Conservation (phyloP, 106 monocot species). For the Agapanthus africanus region DNA sequence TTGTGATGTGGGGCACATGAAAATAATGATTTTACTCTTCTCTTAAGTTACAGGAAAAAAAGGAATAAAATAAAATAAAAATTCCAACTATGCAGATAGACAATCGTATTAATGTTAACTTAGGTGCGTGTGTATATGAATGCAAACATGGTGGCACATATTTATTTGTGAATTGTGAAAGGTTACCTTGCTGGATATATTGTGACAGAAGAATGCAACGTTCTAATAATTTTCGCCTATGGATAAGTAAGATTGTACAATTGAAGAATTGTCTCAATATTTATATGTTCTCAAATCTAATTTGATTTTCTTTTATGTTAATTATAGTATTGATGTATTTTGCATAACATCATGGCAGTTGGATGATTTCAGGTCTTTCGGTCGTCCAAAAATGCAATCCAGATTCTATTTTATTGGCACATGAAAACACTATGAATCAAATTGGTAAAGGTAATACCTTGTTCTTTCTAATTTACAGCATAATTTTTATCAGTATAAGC, state of each 20-base stretch:
- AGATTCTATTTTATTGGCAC: constrained; percentile 76
- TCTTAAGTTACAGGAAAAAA: too few relatives aligned
- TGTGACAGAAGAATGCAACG: too few relatives aligned
- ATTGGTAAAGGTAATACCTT: constrained; percentile 61
- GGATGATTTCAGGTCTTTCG: constrained; percentile 58
- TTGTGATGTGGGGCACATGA: too few relatives aligned
- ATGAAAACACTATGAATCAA: constrained; percentile 69
- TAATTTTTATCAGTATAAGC: too few relatives aligned
- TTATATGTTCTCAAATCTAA: background rate
- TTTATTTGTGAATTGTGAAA: too few relatives aligned
- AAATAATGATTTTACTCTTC: too few relatives aligned
- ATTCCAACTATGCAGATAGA: too few relatives aligned
- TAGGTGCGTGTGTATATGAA: too few relatives aligned
- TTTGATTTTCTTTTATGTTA: background rate
- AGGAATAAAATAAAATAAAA: too few relatives aligned
- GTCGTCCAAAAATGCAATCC: constrained; percentile 75
- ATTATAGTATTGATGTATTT: background rate
- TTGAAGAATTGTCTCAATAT: background rate
- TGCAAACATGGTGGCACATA: background rate
- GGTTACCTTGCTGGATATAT: too few relatives aligned
- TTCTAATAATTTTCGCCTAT: background rate
- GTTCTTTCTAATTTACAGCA: too few relatives aligned
- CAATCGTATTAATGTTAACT: too few relatives aligned
- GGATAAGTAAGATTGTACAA: background rate
- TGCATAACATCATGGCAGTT: background rate